These are phyloP conservation scores for Pisolithus thermaeus DNA, from an alignment of 1,284 basidiomycete species.

Conservation along the genomic window DNA sequence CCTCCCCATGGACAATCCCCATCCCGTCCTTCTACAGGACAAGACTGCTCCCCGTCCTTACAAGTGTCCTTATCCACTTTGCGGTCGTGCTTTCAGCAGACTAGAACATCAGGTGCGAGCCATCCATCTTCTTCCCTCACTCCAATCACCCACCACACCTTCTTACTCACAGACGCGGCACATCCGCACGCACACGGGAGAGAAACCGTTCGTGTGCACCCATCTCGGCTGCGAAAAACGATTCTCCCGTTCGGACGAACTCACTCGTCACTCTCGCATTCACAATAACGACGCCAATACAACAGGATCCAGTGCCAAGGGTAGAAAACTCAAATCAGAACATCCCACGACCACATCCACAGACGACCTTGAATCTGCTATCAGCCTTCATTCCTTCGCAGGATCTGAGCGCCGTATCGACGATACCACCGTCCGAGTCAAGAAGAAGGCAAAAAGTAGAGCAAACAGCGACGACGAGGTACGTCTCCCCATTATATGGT, in stretches of 20 bases:
- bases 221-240: constrained; percentile 97
- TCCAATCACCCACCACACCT: constrained; percentile 15
- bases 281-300: constrained; percentile 59
- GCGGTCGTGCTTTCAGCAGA: constrained; percentile 85
- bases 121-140: constrained; percentile 11
- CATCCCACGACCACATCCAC: constrained; percentile 19
- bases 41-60: constrained; percentile 75
- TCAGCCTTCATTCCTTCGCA: constrained; percentile 24
- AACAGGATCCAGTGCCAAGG: constrained; percentile 23
- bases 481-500: constrained; percentile 19
- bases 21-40: constrained; percentile 29
- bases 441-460: constrained; percentile 73
- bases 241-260: constrained; percentile 95
- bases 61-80: constrained; percentile 92
- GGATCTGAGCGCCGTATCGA: constrained; percentile 20
- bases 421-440: constrained; percentile 29
- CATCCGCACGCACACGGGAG: constrained; percentile 96
- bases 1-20: constrained; percentile 21
- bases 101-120: constrained; percentile 84
- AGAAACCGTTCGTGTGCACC: constrained; percentile 93
- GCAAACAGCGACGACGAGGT: constrained; percentile 79
- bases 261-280: constrained; percentile 93
- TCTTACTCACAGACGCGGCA: constrained; percentile 75
- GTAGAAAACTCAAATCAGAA: constrained; percentile 32
- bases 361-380: constrained; percentile 29